Evolutionary conservation across 1,284 basidiomycete species (phyloP), one percentile per base, ranked within the genome.

Genomic region (Ganoderma leucocontextum): DNA sequence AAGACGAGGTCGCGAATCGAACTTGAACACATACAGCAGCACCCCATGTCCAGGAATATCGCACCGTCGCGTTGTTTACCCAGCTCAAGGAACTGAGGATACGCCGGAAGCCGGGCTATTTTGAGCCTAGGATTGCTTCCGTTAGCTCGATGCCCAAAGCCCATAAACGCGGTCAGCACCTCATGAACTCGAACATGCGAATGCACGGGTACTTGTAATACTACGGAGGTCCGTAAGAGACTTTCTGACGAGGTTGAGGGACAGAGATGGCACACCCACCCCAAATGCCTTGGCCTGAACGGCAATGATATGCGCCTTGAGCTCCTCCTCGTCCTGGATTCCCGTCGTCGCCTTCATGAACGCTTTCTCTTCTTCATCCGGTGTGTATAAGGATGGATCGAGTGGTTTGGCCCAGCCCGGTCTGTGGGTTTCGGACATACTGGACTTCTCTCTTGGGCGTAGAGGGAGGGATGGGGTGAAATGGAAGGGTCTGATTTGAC

Each of bases 31-130:
- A 73, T 68, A 87, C 86, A 86, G 72, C 84, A 86, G 70, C 85
- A 86, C 13, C 78, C 81, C 52, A 82, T 73, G 64, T 83, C 82
- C 5, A 88, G 76, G 19, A 87, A 76, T 47, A 88, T 80, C 6
- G 85, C 83, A 49, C 80, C 78, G 10, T 78, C 67, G 22, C 79
- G 80, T 3, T 80, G 77, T 33, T 76, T 75, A 3, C 78, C 76
- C 1, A 87, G 75, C 44, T 81, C 70, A 6, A 87, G 72, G 12
- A 81, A 57, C 44, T 61, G 64, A 2, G 63, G 33, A 38, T 70
- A 70, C 6, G 66, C 69, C 0, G 69, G 69, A 22, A 68, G 59
- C 8, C 71, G 66, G 4, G 68, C 64, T 49, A 72, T 66, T 52
- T 71, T 72, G 63, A 74, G 61, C 25, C 73, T 52, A 12, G 13